Conservation (phyloP, 2,329 filamentous ascomycete species). For the Arthrobotrys entomopaga region DNA sequence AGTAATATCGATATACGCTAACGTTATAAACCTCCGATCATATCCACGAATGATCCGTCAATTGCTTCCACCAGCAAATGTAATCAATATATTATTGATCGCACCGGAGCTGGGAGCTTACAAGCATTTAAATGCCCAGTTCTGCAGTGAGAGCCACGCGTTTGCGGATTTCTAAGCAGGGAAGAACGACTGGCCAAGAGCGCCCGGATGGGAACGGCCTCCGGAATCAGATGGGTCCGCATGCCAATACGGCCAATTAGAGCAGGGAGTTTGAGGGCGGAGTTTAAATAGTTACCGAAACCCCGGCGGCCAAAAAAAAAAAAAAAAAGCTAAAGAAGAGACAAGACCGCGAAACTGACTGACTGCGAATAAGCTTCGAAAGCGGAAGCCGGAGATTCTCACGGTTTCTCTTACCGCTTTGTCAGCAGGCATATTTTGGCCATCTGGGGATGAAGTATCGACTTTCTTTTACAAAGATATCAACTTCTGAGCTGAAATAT, state of each 20-base stretch:
- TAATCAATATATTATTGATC: not conserved
- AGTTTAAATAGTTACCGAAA: constrained; percentile 43
- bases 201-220: constrained; percentile 28
- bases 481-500: constrained; percentile 3
- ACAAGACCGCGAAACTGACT: not conserved
- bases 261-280: constrained; percentile 8
- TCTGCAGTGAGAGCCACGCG: constrained; percentile 25
- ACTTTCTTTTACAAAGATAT: constrained; percentile 30
- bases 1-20: not conserved
- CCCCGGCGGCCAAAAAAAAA: constrained; percentile 4
- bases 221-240: constrained; percentile 23
- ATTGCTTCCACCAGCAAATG: constrained; percentile 31
- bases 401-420: constrained; percentile 32
- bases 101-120: constrained; percentile 17
- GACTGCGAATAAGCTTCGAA: constrained; percentile 12
- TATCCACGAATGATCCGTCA: constrained; percentile 2
- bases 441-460: constrained; percentile 22
- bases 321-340: no score
- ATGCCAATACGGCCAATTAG: constrained; percentile 17
- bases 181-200: not conserved
- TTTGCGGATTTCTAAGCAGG: constrained; percentile 48
- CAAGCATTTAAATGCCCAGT: constrained; percentile 1
- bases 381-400: constrained; percentile 46
- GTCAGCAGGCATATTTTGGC: constrained; percentile 20
- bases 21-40: constrained; percentile 18